These are phyloP conservation scores for Letharia lupina DNA, from an alignment of 495 filamentous ascomycete species.

Conservation along the genomic window DNA sequence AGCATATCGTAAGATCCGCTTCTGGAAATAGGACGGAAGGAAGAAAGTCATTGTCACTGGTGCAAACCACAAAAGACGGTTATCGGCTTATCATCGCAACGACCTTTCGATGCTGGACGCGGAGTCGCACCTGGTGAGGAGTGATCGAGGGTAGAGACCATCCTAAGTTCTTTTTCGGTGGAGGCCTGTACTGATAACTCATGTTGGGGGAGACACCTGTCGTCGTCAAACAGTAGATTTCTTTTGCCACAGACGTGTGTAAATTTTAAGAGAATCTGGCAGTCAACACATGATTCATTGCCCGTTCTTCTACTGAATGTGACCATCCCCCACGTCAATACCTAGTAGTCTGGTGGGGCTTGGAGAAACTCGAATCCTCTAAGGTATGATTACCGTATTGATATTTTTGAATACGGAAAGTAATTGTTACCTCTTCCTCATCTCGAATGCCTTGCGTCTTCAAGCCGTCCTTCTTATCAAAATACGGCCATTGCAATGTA, in stretches of 20 bases:
- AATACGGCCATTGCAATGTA: background rate
- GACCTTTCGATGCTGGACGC: background rate
- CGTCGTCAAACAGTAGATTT: background rate
- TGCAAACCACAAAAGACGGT: background rate
- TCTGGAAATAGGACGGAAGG: constrained; percentile 69
- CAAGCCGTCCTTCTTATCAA: background rate
- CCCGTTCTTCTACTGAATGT: background rate
- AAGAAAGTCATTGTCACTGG: constrained; percentile 43
- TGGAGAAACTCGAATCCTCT: background rate
- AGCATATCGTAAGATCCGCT: constrained; percentile 71
- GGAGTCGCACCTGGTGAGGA: background rate
- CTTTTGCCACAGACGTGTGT: background rate
- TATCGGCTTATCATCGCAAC: constrained; percentile 10
- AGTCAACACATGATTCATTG: background rate
- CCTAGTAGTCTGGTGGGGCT: background rate
- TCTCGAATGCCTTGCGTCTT: background rate
- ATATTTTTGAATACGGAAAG: background rate
- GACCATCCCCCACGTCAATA: background rate
- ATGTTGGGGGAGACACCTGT: background rate
- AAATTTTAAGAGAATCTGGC: background rate
- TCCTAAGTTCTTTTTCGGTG: background rate
- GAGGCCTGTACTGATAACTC: background rate
- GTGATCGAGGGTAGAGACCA: background rate
- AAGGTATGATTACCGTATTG: background rate
- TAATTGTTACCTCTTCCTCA: background rate